Percentiles rank a stretch among this genome's conserved stretches.
These are phyloP conservation scores for Pseudopediastrum boryanum DNA, from an alignment of 139 green algal genomes.

Conservation along the genomic window DNA sequence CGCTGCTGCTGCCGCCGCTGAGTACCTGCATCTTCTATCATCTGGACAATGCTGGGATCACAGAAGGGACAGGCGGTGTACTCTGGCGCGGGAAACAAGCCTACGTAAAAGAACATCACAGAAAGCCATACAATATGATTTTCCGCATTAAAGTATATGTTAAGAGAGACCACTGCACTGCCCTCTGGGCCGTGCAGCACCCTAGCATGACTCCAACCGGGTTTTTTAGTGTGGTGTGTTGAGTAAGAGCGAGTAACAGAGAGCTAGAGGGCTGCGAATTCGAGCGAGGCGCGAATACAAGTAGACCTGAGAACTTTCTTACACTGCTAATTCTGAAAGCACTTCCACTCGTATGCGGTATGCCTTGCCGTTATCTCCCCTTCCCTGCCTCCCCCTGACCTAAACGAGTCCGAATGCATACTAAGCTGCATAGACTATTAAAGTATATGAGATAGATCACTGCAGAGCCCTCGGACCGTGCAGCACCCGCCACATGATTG, in stretches of 20 bases:
- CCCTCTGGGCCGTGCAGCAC: not conserved
- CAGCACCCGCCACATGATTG: no score
- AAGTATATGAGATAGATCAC: no score
- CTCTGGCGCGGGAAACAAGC: slow-evolving; percentile 33
- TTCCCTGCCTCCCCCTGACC: no score
- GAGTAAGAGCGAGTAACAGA: not conserved
- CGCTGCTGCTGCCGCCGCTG: not conserved
- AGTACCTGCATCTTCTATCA: slow-evolving; percentile 38
- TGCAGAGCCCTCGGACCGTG: no score
- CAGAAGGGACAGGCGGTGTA: slow-evolving; percentile 53
- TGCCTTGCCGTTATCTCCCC: no score
- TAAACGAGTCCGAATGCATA: no score
- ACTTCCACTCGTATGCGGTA: no score
- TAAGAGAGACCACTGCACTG: slow-evolving; percentile 1
- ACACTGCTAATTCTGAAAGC: no score
- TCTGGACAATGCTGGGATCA: slow-evolving; percentile 43
- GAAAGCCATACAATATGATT: not conserved
- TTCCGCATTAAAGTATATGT: not conserved
- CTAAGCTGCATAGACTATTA: no score
- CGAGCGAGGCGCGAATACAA: no score
- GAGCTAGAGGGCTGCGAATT: no score
- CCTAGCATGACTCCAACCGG: not conserved
- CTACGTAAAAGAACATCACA: slow-evolving; percentile 7
- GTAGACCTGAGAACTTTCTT: no score
- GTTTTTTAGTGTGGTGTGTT: not conserved